Evolutionary conservation across 441 rosid genomes (phyloP), one percentile per base, ranked within the genome.

Genomic region (Erysimum cheiri): DNA sequence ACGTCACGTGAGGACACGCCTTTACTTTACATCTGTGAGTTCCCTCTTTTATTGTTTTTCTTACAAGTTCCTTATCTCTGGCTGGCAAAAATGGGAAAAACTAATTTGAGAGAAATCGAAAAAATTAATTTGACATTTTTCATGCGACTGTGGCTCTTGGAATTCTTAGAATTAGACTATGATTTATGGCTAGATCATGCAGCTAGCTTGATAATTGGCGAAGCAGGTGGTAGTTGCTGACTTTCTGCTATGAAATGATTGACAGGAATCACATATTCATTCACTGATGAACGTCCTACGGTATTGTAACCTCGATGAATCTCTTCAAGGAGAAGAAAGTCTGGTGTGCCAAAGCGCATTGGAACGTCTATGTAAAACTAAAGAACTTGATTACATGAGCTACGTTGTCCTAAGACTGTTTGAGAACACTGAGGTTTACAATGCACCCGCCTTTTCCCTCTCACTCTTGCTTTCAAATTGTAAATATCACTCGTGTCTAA

Each of bases 301-400:
- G 36, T 96, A 94, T 77, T 92, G 99, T 82, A 90, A 96, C 82
- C 85, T 96, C 54, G 99, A 96, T 32, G 99, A 96, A 74, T 88
- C 99, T 63, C 99, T 93, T 69, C 93, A 81, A 76, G 99, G 83
- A 71, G 99, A 96, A 83, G 98, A 82, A 43, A 88, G 99, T 77
- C 99, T 96, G 70, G 83, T 96, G 57, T 92, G 85, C 80, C 81
- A 67, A 57, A 82, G 54, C 80, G 98, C 84, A 54, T 86, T 92
- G 83, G 98, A 94, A 76, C 97, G 99, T 50, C 75, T 96, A 71
- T 80, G 70, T 69, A 92, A 87, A 73, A 94, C 98, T 8, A 89
- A 89, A 82, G 99, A 94, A 87, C 99, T 94, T 53, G 99, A 96
- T 80, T 96, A 92, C 86, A 96, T 94, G 99, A 96, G 99, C 73